Percentiles rank a stretch among this genome's conserved stretches.
Evolutionary conservation across 768 basidiomycete genomes (phyloP).

Genomic region (Naganishia vaughanmartiniae): DNA sequence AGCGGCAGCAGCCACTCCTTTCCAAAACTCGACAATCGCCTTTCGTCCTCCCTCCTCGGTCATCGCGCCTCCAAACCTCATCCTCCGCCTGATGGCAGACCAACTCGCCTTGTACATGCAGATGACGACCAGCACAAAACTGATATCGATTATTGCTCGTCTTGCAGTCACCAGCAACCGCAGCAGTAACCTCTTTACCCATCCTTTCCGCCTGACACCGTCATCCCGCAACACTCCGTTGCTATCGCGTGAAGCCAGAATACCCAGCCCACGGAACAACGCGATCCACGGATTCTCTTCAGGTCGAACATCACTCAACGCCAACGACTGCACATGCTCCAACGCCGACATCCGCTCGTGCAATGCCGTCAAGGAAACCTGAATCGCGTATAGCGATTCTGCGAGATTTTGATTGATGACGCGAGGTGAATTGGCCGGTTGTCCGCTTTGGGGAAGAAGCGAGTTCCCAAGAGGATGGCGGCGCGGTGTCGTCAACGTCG

Average conservation of each 20-base stretch:
- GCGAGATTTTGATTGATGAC: neutral
- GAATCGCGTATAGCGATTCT: constrained; percentile 11
- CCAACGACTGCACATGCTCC: neutral
- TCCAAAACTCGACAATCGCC: constrained; percentile 11
- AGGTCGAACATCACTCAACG: neutral
- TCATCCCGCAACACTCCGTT: neutral
- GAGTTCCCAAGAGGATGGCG: neutral
- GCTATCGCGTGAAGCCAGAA: neutral
- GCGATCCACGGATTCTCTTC: constrained; percentile 12
- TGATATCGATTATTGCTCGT: constrained; percentile 11
- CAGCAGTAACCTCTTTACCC: neutral
- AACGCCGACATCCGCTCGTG: constrained; percentile 3
- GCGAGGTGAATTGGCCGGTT: neutral
- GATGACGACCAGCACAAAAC: constrained; percentile 7
- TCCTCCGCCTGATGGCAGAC: neutral
- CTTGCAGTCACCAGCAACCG: constrained; percentile 2
- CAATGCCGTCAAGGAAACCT: constrained; percentile 14
- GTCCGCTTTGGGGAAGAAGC: neutral
- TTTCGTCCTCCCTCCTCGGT: constrained; percentile 12
- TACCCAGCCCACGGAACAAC: constrained; percentile 1
- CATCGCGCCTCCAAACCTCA: constrained; percentile 21
- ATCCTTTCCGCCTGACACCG: neutral
- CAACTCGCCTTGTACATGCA: constrained; percentile 4
- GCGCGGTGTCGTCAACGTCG: neutral
- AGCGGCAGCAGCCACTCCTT: neutral